Evolutionary conservation across 192 early-diverging fungal species (phyloP), one percentile per base, ranked within the genome.

Genomic region (Backusella liffmaniae): DNA sequence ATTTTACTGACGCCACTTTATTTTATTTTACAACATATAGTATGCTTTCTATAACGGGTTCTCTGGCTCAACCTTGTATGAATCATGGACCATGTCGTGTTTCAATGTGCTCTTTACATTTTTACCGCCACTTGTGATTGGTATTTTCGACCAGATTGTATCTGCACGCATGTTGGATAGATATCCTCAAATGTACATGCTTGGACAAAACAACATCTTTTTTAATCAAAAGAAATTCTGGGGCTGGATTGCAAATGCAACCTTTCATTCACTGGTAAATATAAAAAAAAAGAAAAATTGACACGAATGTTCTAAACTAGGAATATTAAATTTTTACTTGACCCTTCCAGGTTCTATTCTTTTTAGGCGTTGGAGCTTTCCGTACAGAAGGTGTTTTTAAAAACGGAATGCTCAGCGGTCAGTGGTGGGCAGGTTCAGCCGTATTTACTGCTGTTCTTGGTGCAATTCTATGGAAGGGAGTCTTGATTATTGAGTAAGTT

Each of bases 171-270:
- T 95, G 88, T 80, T 99, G 41, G 97, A 99, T 81, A 90, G 91
- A 37, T 99, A 99, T 79, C 98, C 98, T 12, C 97, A 99, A 86
- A 91, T 99, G 90, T 99, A 99, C 82, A 91, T 90, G 90, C 86
- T 94, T 67, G 92, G 92, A 26, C 87, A 90, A 80, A 85, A 80
- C 44, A 88, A 86, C 53, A 83, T 88, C 75, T 94, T 93, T 72
- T 94, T 97, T 86, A 97, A 96, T 84, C 90, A 92, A 73, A 86
- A 84, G 51, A 87, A 88, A 26, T 99, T 99, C 84, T 98, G 96
- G 95, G 89, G 91, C 32, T 98, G 94, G 92, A 93, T 96, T 35
- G 76, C 87, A 76, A 99, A 97, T 80, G 96, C 96, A 21, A 94
- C 97, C 77, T 95, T 88, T 79, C 96, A 99, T 86, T 98, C 97